A percentile compares a stretch with the other conserved stretches of the same genome.
These are phyloP conservation scores for Quercus cerris DNA, from an alignment of 306 rosid species.

Conservation along the genomic window DNA sequence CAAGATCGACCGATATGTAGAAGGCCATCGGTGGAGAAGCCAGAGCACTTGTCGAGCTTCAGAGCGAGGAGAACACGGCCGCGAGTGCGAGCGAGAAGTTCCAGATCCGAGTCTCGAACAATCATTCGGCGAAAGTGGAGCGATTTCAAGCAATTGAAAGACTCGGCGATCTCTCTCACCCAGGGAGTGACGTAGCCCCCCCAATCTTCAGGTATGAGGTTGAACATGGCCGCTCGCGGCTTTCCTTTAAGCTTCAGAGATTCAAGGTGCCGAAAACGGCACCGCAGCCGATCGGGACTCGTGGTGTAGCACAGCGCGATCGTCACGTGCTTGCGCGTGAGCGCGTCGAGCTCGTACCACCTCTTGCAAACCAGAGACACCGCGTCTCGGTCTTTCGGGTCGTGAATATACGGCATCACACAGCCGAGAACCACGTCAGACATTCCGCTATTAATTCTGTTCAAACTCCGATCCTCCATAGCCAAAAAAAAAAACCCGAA, in stretches of 20 bases:
- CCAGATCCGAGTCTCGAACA: conserved; percentile 78
- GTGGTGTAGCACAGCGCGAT: conserved; percentile 93
- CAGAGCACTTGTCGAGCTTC: conserved; percentile 90
- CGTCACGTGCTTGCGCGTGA: conserved; percentile 89
- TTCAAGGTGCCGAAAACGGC: conserved; percentile 67
- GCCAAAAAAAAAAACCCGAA: background rate
- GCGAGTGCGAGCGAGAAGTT: conserved; percentile 56
- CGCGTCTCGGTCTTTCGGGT: conserved; percentile 77
- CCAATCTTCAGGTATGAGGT: conserved; percentile 94
- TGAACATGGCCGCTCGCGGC: conserved; percentile 96
- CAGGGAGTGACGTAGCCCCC: conserved; percentile 90
- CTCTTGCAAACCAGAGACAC: conserved; percentile 77
- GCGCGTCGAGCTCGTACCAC: conserved; percentile 87
- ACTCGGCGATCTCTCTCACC: conserved; percentile 60
- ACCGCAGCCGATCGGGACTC: conserved; percentile 63
- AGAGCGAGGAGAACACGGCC: conserved; percentile 66
- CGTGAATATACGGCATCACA: conserved; percentile 79
- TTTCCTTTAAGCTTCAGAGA: conserved; percentile 83
- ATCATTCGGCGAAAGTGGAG: conserved; percentile 95
- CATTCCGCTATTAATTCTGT: conserved; percentile 17
- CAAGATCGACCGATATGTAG: conserved; percentile 56
- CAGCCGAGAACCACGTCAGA: conserved; percentile 62
- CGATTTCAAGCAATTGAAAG: conserved; percentile 61
- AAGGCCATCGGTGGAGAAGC: conserved; percentile 89
- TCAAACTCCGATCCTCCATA: conserved; percentile 33